A percentile compares a stretch with the other conserved stretches of the same genome.
These are phyloP conservation scores for Stemphylium beticola DNA, from an alignment of 2,329 filamentous ascomycete species.

Conservation along the genomic window DNA sequence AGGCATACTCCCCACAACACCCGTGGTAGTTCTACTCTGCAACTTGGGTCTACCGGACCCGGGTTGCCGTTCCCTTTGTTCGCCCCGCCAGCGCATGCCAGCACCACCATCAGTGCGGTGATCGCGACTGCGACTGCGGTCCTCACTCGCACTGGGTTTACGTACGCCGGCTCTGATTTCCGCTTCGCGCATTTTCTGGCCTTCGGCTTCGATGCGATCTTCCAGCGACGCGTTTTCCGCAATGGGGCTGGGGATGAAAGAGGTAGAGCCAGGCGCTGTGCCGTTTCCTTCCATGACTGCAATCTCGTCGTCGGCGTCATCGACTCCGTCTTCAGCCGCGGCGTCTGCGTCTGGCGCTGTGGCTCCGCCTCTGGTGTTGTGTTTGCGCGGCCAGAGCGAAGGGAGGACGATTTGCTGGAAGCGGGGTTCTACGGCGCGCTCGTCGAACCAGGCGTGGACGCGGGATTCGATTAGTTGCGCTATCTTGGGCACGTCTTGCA, in stretches of 20 bases:
- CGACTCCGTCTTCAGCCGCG: conserved; percentile 47
- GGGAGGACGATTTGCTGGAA: conserved; percentile 88
- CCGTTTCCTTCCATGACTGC: conserved; percentile 19
- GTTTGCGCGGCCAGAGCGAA: conserved; percentile 82
- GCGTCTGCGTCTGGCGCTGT: conserved; percentile 49
- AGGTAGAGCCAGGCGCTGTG: conserved; percentile 7
- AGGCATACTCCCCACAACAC: conserved; percentile 39
- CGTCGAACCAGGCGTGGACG: conserved; percentile 86
- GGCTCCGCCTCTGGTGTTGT: conserved; percentile 77
- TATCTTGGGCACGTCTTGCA: conserved; percentile 89
- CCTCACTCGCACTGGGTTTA: conserved; percentile 9
- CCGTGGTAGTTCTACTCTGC: conserved; percentile 21
- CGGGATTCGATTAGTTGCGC: conserved; percentile 81
- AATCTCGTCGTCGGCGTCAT: conserved; percentile 21
- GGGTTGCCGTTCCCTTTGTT: conserved; percentile 9
- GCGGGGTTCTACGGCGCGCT: conserved; percentile 81
- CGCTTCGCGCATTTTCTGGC: conserved; percentile 45
- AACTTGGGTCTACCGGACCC: conserved; percentile 19
- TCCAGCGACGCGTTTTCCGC: conserved; percentile 31
- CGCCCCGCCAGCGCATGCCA: conserved; percentile 40
- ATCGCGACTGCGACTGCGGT: conserved; percentile 1
- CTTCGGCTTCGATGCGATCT: conserved; percentile 44
- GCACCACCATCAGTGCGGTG: conserved; percentile 9
- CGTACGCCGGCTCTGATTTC: conserved; percentile 44
- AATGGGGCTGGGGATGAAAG: conserved; percentile 16